Base-by-base conservation (phyloP, 2,329 filamentous ascomycete genomes). In the Rachicladosporium sp. region DNA sequence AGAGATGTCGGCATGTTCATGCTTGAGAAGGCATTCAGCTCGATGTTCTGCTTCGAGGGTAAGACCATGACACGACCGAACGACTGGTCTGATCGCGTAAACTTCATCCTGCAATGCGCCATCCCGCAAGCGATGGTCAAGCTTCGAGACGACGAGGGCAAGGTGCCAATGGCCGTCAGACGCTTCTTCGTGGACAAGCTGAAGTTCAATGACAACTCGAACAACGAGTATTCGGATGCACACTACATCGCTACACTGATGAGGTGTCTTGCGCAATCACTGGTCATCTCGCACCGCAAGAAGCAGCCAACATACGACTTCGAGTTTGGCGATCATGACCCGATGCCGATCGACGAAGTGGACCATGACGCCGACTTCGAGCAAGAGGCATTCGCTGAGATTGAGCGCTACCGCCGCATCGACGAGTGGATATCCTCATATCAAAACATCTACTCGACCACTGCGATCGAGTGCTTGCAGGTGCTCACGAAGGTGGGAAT, bases 191-290 rank as follows among this genome's bases (percentile, higher is more conserved):
- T 93, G 13, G 87, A 95, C 50, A 83, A 93, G 55, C 68, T 98
- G 29, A 80, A 83, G 36, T 89, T 87, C 65, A 98, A 98, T 56
- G 88, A 98, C 62, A 98, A 98, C 56, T 80, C 82, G 2, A 81
- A 83, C 44, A 98, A 98, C 51, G 67, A 67, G 36, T 93, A 77
- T 55, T 94, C 88, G 4, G 93, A 98, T 53, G 81, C 88, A 46
- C 79, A 84, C 52, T 98, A 95, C 56, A 76, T 98, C 39, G 78
- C 86, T 6, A 82, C 73, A 13, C 69, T 98, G 15, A 82, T 98
- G 66, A 65, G 60, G 30, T 74, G 74, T 31, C 59, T 82, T 4
- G 69, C 73, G 4, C 66, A 75, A 45, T 69, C 72, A 7, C 59
- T 80, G 40, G 62, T 71, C 1, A 51, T 53, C 29, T 55, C 50